phyloP scores from a whole-genome alignment of 345 rosid genomes.

The Dovyalis caffra region DNA sequence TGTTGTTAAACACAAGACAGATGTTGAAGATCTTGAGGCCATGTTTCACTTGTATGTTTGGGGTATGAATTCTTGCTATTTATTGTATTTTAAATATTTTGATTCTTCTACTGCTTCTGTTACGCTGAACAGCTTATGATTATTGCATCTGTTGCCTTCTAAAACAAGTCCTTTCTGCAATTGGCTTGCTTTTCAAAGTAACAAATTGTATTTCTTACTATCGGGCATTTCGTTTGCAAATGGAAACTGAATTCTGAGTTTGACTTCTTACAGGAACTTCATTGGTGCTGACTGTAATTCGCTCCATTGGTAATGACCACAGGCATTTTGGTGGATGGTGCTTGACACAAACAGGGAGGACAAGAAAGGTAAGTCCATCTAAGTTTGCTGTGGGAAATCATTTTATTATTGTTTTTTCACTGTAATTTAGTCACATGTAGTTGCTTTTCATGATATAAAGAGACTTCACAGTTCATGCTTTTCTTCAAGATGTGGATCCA shows the following conservation, averaged over 20 bases:
- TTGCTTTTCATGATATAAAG: no score
- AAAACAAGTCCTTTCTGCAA: not conserved
- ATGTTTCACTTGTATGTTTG: constrained; percentile 95
- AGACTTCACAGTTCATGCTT: no score
- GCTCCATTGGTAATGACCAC: constrained; percentile 82
- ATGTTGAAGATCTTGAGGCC: constrained; percentile 93
- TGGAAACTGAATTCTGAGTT: constrained; percentile 10
- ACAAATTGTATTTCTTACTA: not conserved
- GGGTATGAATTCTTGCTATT: constrained; percentile 50
- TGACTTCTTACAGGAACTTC: constrained; percentile 60
- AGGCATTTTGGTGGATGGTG: constrained; percentile 74
- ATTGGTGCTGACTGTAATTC: constrained; percentile 70
- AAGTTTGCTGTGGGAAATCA: no score
- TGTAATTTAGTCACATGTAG: no score
- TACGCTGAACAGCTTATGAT: no score
- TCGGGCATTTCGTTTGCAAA: not conserved
- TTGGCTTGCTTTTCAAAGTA: no score
- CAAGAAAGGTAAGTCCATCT: constrained; percentile 53
- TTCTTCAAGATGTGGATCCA: no score
- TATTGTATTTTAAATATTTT: not conserved
- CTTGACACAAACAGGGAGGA: constrained; percentile 79
- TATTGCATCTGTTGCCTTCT: not conserved
- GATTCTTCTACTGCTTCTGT: not conserved
- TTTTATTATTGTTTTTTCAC: no score
- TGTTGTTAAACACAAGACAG: constrained; percentile 86